These are phyloP conservation scores for Aspergillus kassunensis DNA, from an alignment of 495 filamentous ascomycete genomes.

Conservation along the genomic window DNA sequence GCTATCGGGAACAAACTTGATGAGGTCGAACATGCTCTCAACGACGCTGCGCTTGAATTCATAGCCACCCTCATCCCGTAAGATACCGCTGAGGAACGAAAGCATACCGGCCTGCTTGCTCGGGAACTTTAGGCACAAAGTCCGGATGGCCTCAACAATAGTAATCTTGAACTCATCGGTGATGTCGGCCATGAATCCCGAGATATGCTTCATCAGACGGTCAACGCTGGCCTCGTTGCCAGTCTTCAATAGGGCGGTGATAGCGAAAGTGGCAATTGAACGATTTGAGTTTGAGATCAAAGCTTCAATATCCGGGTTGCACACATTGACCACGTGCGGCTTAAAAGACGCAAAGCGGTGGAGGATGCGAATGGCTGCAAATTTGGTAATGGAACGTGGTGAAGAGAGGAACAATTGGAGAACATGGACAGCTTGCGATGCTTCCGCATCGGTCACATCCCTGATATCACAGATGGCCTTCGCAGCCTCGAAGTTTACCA, in stretches of 20 bases:
- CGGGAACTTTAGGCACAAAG: conserved; percentile 94
- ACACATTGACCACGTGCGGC: conserved; percentile 83
- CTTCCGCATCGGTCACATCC: conserved; percentile 88
- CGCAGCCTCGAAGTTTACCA: conserved; percentile 99
- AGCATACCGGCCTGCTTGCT: conserved; percentile 98
- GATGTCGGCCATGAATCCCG: conserved; percentile 95
- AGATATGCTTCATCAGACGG: conserved; percentile 97
- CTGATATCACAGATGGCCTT: conserved; percentile 95
- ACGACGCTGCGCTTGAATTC: conserved; percentile 98
- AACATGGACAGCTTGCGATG: conserved; percentile 87
- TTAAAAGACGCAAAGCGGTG: conserved; percentile 95
- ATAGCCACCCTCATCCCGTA: conserved; percentile 95
- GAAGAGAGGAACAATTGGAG: conserved; percentile 96
- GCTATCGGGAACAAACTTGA: conserved; percentile 97
- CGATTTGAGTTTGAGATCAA: conserved; percentile 96
- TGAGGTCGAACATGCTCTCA: conserved; percentile 98
- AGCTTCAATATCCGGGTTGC: conserved; percentile 95
- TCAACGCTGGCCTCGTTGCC: conserved; percentile 97
- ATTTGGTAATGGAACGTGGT: conserved; percentile 95
- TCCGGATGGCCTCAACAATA: conserved; percentile 96
- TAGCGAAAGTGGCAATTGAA: conserved; percentile 96
- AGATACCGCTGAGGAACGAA: conserved; percentile 86
- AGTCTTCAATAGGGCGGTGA: conserved; percentile 95
- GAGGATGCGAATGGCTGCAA: conserved; percentile 94
- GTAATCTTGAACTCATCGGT: conserved; percentile 99